A percentile compares a stretch with the other conserved stretches of the same genome.
Conservation (phyloP, 2,329 filamentous ascomycete genomes). For the Sporothrix luriei region DNA sequence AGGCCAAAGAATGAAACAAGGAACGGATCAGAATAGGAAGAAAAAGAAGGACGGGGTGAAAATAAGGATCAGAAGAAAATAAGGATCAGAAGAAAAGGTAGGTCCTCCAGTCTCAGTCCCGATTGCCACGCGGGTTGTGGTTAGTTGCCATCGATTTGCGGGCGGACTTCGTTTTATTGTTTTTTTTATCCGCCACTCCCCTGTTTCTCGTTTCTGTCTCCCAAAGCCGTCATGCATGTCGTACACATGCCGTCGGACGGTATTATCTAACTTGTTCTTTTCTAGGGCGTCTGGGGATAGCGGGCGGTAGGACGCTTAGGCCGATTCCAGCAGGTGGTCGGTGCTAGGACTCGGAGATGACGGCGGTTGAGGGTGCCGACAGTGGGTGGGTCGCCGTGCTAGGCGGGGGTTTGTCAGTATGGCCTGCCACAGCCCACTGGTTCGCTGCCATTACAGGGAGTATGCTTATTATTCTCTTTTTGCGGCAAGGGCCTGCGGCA, state of each 20-base stretch:
- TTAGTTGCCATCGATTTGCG: not conserved
- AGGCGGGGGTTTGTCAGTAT: not conserved
- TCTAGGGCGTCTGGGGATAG: conserved; percentile 26
- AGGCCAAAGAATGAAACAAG: not conserved
- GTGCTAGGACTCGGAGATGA: conserved; percentile 28
- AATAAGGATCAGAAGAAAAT: not conserved
- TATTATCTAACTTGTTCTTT: not conserved
- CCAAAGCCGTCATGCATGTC: not conserved
- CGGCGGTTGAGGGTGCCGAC: conserved; percentile 33
- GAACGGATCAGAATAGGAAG: not conserved
- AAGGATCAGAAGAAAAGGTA: not conserved
- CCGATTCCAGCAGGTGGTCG: conserved; percentile 29
- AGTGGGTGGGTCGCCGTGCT: conserved; percentile 4
- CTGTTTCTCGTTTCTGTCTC: not conserved
- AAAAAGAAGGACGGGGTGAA: not conserved
- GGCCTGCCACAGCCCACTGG: not conserved
- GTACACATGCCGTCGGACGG: not conserved
- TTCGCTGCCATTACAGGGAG: not conserved
- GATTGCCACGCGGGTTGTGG: conserved; percentile 23
- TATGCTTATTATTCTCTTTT: too few species aligned
- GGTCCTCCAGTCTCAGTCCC: conserved; percentile 16
- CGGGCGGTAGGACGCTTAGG: conserved; percentile 26
- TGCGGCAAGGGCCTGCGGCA: not conserved
- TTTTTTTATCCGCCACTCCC: conserved; percentile 7
- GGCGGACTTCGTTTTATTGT: conserved; percentile 9